Evolutionary conservation across 2,329 filamentous ascomycete genomes (phyloP), one percentile per base, ranked within the genome.

Genomic region (Colletotrichum salicis): DNA sequence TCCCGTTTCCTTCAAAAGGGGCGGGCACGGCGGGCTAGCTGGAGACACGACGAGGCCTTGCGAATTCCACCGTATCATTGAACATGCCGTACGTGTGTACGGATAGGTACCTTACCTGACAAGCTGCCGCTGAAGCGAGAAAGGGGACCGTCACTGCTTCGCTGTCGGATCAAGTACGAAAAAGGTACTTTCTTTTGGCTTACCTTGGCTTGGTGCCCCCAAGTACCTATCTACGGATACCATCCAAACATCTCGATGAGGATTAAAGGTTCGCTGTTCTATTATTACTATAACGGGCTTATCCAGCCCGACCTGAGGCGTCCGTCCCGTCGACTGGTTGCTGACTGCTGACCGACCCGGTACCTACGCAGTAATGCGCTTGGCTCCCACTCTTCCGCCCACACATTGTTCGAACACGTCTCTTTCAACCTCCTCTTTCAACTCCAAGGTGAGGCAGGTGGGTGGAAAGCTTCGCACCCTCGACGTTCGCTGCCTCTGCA

Each of bases 1-100:
- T 68, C 55, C 65, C 65, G 33, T 69, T 69, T 48, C 48, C 56
- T 67, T 54, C n/a, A 54, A 71, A 71, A 64, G 66, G 65, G 58
- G 65, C 7, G 13, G 33, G 37, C 37, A 19, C 12, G 35, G 35
- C 13, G 19, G 27, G 52, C 27, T 33, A 63, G 63, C 24, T 33
- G 52, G 41, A 19, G 52, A 58, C 48, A 31, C 58, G 24, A 68
- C 48, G 48, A 27, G 33, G 48, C 35, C 51, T 35, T 27, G 31
- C 11, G 24, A 27, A 63, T 48, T 68, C 29, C 24, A 55, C 59
- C 59, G 35, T 54, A 48, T 41, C 12, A 41, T 27, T 56, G 27
- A 48, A 48, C 31, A 29, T 22, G 31, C 51, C 62, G 62, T 56
- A 41, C 15, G 15, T 7, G 35, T 15, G 35, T 15, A 41, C 13